Evolutionary conservation across 495 filamentous ascomycete genomes (phyloP), one percentile per base, ranked within the genome.

Genomic region (Talaromyces nanjingensis): DNA sequence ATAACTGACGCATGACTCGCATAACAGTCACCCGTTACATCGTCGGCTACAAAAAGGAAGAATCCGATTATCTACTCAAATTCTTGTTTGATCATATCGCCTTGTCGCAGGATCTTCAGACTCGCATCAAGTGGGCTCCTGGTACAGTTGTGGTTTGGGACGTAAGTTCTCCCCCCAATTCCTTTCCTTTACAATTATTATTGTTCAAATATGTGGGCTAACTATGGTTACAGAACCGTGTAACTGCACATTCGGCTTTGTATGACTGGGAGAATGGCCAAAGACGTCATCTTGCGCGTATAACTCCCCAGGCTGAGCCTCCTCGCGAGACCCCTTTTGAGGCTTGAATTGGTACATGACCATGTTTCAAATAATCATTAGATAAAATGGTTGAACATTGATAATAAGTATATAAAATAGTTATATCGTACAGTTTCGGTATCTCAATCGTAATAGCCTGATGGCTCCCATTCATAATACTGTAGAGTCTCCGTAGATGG

Each of bases 221-320:
- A 59, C 4, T 7, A n/a, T 63, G n/a, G 11, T 56, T n/a, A 27
- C 16, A 76, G 70, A 96, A 96, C 77, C 83, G 91, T 3, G 83
- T 93, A 6, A 91, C 88, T 4, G 79, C 83, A 62, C 91, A 94
- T 73, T 87, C 88, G 16, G 91, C 91, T 9, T 77, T 92, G 37
- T 80, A 91, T 20, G 91, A 93, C 73, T 96, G 90, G 90, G 85
- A 88, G 68, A 85, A 84, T 76, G 90, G 90, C 3, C 84, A 89
- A 76, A 80, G 92, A 64, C 80, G 91, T 52, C 91, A 96, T 76
- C 73, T 96, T 61, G 91, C 90, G 3, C 80, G 92, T 42, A 89
- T 96, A 69, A 93, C 91, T 8, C 90, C 92, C 2, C 91, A 94
- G 73, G 91, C 89, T 0, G 91, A 96, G 77, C 67, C 72, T 52